Conservation (phyloP, 2,329 filamentous ascomycete species). For the Colletotrichum endophyticum region DNA sequence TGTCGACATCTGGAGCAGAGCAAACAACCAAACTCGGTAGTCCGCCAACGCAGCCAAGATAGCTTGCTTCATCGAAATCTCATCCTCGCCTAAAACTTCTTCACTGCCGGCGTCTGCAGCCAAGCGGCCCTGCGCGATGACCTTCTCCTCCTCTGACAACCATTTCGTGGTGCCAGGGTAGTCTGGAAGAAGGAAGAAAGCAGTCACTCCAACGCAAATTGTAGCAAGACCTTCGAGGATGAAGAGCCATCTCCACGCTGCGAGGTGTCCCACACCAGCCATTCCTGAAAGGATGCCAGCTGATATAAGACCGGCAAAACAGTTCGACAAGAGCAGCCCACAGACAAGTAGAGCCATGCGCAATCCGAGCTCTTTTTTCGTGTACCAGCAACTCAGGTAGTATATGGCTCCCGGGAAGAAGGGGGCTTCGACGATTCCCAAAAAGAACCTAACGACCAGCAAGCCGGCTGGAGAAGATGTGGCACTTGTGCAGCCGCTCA, state of each 20-base stretch:
- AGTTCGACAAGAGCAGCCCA: slow-evolving; percentile 21
- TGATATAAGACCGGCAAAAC: slow-evolving; percentile 65
- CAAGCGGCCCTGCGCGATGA: background rate
- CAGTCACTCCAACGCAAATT: slow-evolving; percentile 45
- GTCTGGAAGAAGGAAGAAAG: slow-evolving; percentile 25
- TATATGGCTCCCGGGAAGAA: slow-evolving; percentile 47
- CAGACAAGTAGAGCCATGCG: slow-evolving; percentile 54
- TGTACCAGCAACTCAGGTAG: slow-evolving; percentile 71
- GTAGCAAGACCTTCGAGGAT: slow-evolving; percentile 67
- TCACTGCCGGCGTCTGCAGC: background rate
- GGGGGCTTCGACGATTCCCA: slow-evolving; percentile 27
- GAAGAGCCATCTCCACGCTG: slow-evolving; percentile 82
- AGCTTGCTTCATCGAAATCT: background rate
- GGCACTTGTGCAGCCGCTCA: slow-evolving; percentile 25
- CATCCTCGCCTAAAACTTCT: background rate
- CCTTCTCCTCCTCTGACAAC: slow-evolving; percentile 1
- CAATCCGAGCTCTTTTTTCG: slow-evolving; percentile 67
- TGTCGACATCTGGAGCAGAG: background rate
- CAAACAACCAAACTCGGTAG: background rate
- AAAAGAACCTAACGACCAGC: slow-evolving; percentile 31
- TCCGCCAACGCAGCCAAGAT: background rate
- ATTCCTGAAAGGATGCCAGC: slow-evolving; percentile 62
- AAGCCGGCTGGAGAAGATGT: slow-evolving; percentile 12
- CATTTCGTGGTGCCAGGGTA: slow-evolving; percentile 22
- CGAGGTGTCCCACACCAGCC: slow-evolving; percentile 47